A percentile compares a stretch with the other conserved stretches of the same genome.
Evolutionary conservation across 176 grass and related monocot genomes (phyloP).

Genomic region (Musa schizocarpa): DNA sequence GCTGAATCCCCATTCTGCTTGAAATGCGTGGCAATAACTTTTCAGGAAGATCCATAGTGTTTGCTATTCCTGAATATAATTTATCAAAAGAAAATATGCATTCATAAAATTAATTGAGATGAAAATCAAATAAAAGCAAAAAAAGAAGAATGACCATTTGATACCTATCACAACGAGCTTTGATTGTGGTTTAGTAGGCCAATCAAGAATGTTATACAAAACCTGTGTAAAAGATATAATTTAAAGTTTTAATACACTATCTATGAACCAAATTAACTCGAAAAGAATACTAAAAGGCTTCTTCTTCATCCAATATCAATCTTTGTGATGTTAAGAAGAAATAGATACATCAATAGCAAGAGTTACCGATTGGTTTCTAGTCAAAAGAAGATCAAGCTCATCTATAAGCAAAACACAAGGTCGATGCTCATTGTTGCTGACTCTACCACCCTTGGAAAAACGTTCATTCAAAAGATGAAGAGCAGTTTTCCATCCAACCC

Average conservation of each 20-base stretch:
- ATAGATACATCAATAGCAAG: background rate
- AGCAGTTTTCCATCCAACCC: conserved; percentile 92
- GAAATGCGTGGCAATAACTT: conserved; percentile 90
- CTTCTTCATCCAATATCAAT: too few species aligned
- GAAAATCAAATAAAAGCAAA: conserved; percentile 22
- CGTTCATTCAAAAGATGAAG: conserved; percentile 82
- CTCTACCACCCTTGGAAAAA: conserved; percentile 61
- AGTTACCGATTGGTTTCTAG: conserved; percentile 94
- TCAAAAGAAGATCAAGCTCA: conserved; percentile 97
- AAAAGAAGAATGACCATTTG: conserved; percentile 1
- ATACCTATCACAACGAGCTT: conserved; percentile 87
- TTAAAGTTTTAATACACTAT: conserved; percentile 16
- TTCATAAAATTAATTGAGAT: conserved; percentile 22
- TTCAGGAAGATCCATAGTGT: conserved; percentile 97
- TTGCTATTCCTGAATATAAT: conserved; percentile 72
- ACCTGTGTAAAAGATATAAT: conserved; percentile 48
- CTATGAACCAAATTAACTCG: background rate
- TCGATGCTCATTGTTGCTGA: conserved; percentile 51
- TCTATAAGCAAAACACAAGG: conserved; percentile 96
- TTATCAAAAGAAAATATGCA: conserved; percentile 23
- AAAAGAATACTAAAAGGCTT: background rate
- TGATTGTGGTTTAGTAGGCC: conserved; percentile 82
- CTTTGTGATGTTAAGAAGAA: too few species aligned
- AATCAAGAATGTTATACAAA: conserved; percentile 96
- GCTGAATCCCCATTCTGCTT: conserved; percentile 94